Conservation (phyloP, 176 grass and related monocot genomes). For the Cenchrus fungigraminus region DNA sequence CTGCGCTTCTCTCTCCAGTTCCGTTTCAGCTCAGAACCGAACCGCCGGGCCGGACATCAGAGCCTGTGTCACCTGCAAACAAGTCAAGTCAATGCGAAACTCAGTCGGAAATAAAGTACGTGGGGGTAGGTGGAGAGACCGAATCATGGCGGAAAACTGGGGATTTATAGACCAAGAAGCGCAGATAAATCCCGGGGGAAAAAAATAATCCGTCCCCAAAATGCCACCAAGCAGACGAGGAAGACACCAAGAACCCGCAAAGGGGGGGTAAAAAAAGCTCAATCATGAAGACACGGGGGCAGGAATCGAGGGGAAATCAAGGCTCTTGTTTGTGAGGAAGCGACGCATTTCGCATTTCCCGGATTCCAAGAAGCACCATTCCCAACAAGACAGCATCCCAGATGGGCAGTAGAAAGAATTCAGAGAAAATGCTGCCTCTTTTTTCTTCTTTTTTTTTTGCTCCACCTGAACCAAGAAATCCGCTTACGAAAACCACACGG, state of each 20-base stretch:
- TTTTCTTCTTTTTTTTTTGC: no score
- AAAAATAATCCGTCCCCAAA: not conserved
- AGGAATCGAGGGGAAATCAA: not conserved
- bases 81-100: conserved; percentile 36
- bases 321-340: not conserved
- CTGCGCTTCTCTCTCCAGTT: conserved; percentile 15
- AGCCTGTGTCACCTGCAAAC: conserved; percentile 18
- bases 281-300: not conserved
- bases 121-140: conserved; percentile 27
- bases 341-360: not conserved
- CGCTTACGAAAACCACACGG: not conserved
- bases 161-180: not conserved
- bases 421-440: not conserved
- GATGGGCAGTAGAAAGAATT: not conserved
- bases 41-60: conserved; percentile 1
- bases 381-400: conserved; percentile 11
- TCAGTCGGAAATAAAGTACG: not conserved
- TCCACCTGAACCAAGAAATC: not conserved
- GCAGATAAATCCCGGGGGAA: not conserved
- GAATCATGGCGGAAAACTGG: conserved; percentile 46
- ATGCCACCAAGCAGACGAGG: not conserved
- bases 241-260: not conserved
- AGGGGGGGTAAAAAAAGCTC: not conserved
- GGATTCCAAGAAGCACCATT: conserved; percentile 15
- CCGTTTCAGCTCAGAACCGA: not conserved